Evolutionary conservation across 495 filamentous ascomycete genomes (phyloP), one percentile per base, ranked within the genome.

Genomic region (Penicillium pulvis): DNA sequence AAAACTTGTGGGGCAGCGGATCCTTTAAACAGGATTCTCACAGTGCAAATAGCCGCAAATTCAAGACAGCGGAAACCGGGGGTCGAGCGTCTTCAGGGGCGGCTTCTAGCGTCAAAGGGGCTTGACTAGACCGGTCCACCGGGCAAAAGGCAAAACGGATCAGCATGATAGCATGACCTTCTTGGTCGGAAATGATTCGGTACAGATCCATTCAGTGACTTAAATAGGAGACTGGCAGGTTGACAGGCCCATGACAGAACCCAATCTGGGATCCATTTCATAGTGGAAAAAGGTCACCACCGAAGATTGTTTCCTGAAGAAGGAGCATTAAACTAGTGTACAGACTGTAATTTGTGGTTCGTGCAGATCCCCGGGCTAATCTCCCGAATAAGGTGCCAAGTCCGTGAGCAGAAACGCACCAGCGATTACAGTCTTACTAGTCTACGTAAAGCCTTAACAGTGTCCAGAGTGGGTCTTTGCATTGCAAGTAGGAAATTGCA

Each of bases 81-180:
- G 39, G 55, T 52, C 44, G 44, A 53, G 50, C 19, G 8, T 4
- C 57, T 35, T 60, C 54, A 64, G 57, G 61, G 61, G 61, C 49
- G 43, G 41, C 14, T 56, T 24, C 20, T 60, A 60, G 57, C 54
- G 53, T 36, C 17, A 14, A 23, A 49, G 26, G 17, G 19, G 50
- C 31, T 52, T 42, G 36, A 20, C 17, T 30, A 31, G 9, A 35
- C 28, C 30, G 56, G 39, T 41, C 39, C 39, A 41, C 39, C 39
- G 39, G 39, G 36, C 57, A 17, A 57, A 54, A 53, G 19, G 45
- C 11, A 51, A 46, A 35, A 39, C 20, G 42, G 57, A 60, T 57
- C 57, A 44, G 51, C 61, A 41, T 16, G n/a, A 31, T 20, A 42
- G 36, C 17, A 10, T 52, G 28, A 16, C 14, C 3, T 17, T n/a